These are phyloP conservation scores for Dentipellis sp. DNA, from an alignment of 768 basidiomycete genomes.

Conservation along the genomic window DNA sequence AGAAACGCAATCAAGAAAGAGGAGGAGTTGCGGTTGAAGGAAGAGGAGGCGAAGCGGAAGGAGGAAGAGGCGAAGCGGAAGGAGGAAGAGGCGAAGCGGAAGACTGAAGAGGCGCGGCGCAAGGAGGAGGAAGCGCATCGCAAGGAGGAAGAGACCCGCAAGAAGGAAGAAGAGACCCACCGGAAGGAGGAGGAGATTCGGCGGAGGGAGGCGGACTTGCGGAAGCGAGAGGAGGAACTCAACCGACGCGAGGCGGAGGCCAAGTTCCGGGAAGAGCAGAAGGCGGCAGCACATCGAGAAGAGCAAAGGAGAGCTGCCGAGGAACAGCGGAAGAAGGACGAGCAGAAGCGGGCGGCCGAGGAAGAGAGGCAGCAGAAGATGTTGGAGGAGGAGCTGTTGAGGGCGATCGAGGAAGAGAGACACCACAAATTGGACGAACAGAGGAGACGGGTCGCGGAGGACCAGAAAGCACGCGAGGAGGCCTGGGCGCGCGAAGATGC, in stretches of 20 bases:
- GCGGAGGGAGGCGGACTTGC: slow-evolving; percentile 22
- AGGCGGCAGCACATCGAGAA: not conserved
- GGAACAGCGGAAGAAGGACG: slow-evolving; percentile 9
- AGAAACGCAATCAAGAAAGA: slow-evolving; percentile 17
- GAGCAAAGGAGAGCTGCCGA: slow-evolving; percentile 1
- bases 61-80: slow-evolving; percentile 20
- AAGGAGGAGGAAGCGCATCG: slow-evolving; percentile 15
- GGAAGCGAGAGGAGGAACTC: slow-evolving; percentile 15
- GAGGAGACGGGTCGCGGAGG: slow-evolving; percentile 7
- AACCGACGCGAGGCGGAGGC: slow-evolving; percentile 19
- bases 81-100: slow-evolving; percentile 20
- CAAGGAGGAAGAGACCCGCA: slow-evolving; percentile 18
- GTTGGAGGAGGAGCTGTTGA: slow-evolving; percentile 18
- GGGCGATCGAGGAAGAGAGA: slow-evolving; percentile 22
- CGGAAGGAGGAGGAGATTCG: slow-evolving; percentile 22
- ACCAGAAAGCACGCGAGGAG: slow-evolving; percentile 9
- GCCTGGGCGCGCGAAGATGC: no score
- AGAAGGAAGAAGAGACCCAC: slow-evolving; percentile 24
- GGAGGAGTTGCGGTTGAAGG: slow-evolving; percentile 17
- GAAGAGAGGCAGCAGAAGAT: not conserved
- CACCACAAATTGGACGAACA: slow-evolving; percentile 22
- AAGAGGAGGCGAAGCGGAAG: slow-evolving; percentile 24
- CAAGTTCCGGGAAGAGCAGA: slow-evolving; percentile 19
- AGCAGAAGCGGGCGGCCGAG: slow-evolving; percentile 2
- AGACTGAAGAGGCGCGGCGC: slow-evolving; percentile 19